These are phyloP conservation scores for Psilocybe mexicana DNA, from an alignment of 1,284 basidiomycete species.

Conservation along the genomic window DNA sequence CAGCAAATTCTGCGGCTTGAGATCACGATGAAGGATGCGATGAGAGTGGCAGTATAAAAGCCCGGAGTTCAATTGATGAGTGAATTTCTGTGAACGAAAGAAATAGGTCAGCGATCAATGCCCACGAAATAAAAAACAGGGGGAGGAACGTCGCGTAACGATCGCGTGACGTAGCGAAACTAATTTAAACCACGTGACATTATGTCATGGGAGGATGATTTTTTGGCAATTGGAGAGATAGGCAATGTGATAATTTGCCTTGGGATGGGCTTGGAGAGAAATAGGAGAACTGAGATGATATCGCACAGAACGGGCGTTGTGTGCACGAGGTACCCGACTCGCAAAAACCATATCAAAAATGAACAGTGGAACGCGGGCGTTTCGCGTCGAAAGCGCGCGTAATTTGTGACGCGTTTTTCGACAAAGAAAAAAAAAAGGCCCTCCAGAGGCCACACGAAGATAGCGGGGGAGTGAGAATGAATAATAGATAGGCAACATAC, in stretches of 20 bases:
- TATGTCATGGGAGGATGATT: constrained; percentile 25
- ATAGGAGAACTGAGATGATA: constrained; percentile 8
- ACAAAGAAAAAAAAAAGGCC: background rate
- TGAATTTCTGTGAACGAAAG: constrained; percentile 73
- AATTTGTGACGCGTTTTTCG: constrained; percentile 19
- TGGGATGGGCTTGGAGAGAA: constrained; percentile 13
- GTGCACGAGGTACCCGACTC: background rate
- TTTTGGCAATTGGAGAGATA: constrained; percentile 13
- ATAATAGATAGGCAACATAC: constrained; percentile 38
- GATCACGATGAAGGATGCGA: constrained; percentile 93
- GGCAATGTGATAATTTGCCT: constrained; percentile 1
- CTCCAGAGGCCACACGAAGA: constrained; percentile 1
- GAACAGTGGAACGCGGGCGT: constrained; percentile 4
- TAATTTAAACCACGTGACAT: constrained; percentile 27
- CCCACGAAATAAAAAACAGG: too few relatives aligned
- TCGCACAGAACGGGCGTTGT: background rate
- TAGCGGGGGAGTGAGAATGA: constrained; percentile 11
- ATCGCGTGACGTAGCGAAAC: constrained; percentile 22
- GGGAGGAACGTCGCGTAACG: constrained; percentile 13
- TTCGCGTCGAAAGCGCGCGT: constrained; percentile 24
- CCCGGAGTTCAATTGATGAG: constrained; percentile 83
- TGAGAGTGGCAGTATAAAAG: constrained; percentile 96
- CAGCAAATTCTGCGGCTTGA: constrained; percentile 97
- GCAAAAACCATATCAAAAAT: background rate
- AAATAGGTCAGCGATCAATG: constrained; percentile 8